phyloP scores from a whole-genome alignment of 306 rosid genomes.

The Castanopsis chinensis region DNA sequence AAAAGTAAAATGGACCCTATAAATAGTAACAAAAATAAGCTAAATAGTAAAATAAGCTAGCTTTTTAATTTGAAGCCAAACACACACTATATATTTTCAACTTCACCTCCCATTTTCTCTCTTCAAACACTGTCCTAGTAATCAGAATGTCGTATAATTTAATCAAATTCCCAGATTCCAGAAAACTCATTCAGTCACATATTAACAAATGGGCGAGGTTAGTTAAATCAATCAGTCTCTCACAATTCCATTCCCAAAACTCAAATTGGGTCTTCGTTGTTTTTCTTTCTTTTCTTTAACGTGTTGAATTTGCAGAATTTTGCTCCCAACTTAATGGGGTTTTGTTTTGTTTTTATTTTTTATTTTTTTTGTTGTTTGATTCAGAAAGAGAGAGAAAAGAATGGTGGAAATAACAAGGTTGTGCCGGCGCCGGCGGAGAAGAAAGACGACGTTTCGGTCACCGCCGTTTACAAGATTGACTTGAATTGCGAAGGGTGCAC shows the following conservation, averaged over 20 bases:
- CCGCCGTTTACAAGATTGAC: slow-evolving; percentile 59
- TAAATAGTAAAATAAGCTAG: no score
- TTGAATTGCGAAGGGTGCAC: slow-evolving; percentile 84
- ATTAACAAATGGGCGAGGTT: slow-evolving; percentile 64
- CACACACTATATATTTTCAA: slow-evolving; percentile 22
- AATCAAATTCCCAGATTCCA: no score
- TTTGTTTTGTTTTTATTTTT: background rate
- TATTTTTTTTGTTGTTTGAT: slow-evolving; percentile 18
- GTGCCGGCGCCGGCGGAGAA: slow-evolving; percentile 15
- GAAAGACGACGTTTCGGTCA: slow-evolving; percentile 37
- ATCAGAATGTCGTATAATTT: background rate
- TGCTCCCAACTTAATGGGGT: background rate
- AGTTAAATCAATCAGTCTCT: slow-evolving; percentile 1
- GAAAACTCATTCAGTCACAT: background rate
- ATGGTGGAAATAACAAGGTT: slow-evolving; percentile 60
- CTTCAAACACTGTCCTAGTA: slow-evolving; percentile 18
- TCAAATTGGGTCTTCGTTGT: no score
- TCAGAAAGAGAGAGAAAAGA: slow-evolving; percentile 38
- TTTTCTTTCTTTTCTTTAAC: background rate
- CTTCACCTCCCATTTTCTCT: background rate
- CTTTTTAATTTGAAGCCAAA: no score
- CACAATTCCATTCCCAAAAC: background rate
- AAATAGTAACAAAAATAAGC: no score
- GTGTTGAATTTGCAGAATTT: slow-evolving; percentile 2
- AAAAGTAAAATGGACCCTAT: fast-evolving